Base-by-base conservation (phyloP, 106 monocot species). In the Dendrobium nobile region DNA sequence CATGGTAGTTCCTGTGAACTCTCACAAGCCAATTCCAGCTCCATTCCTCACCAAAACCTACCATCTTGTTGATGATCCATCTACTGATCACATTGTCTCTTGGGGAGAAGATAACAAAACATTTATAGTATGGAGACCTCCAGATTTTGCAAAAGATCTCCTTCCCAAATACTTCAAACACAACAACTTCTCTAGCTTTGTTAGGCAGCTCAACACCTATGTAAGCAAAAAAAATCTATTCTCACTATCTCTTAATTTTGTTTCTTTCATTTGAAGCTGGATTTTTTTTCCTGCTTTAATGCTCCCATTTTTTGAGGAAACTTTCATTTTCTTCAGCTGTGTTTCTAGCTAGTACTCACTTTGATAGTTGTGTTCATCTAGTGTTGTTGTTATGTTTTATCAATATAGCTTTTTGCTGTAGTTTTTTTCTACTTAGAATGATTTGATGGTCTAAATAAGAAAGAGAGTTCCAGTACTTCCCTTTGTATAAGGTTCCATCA, bases 141-240 rank as follows among this genome's bases (percentile, higher is more conserved):
- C 93, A 7, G 91, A 91, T 84, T 96, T 96, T 76, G 80, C 96
- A 0, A 90, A 91, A 41, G 96, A 96, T 67, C 85, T 96, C 82
- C 80, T 96, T 18, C 96, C 93, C 55, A 91, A 90, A 80, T 96
- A 96, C 84, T 96, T 96, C 91, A 96, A 96, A 87, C 96, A 96
- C 90, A 90, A 88, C 87, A 96, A 96, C 88, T 93, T 96, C 93
- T 93, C 96, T 18, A 93, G 91, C 87, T 96, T 96, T 79, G 93
- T 96, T 16, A 84, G 93, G 82, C 96, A 96, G 80, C 96, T 96
- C 86, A 96, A 96, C 85, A 96, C 96, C 77, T 96, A 96, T 81
- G 96, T 96, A 82, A 80, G 89, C 42, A 72, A 1, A n/a, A 37
- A 37, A 26, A 20, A 5, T n/a, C n/a, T 22, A 24, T 4, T 61